Conservation (phyloP, 2,329 filamentous ascomycete species). For the Fusarium cyanostomum region DNA sequence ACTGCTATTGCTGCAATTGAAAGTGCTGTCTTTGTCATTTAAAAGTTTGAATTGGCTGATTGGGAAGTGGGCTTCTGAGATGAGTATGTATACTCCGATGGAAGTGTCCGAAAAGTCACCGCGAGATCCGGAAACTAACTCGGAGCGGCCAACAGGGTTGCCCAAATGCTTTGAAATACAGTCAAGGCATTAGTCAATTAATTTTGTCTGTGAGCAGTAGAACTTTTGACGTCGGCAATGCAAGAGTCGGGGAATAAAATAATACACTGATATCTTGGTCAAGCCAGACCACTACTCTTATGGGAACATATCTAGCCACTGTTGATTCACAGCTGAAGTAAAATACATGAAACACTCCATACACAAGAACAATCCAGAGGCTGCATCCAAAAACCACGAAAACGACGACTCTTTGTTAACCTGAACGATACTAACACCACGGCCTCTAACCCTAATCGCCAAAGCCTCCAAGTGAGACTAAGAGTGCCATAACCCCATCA, state of each 20-base stretch:
- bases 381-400: neutral
- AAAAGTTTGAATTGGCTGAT: neutral
- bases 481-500: neutral
- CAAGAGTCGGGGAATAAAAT: no score
- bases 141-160: constrained; percentile 11
- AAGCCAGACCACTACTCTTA: no score
- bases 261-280: no score
- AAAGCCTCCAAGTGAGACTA: neutral
- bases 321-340: neutral
- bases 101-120: constrained; percentile 37
- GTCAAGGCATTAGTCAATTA: neutral
- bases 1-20: neutral
- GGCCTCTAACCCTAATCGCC: neutral
- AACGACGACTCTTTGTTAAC: constrained; percentile 3
- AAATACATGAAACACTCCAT: constrained; percentile 4
- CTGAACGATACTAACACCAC: neutral
- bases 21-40: neutral
- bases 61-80: neutral
- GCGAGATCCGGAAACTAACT: constrained; percentile 17
- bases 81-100: constrained; percentile 3
- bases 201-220: neutral
- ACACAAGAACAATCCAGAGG: neutral
- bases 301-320: neutral
- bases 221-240: neutral
- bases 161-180: neutral